These are phyloP conservation scores for Eucalyptus cloeziana DNA, from an alignment of 345 rosid genomes.

Conservation along the genomic window DNA sequence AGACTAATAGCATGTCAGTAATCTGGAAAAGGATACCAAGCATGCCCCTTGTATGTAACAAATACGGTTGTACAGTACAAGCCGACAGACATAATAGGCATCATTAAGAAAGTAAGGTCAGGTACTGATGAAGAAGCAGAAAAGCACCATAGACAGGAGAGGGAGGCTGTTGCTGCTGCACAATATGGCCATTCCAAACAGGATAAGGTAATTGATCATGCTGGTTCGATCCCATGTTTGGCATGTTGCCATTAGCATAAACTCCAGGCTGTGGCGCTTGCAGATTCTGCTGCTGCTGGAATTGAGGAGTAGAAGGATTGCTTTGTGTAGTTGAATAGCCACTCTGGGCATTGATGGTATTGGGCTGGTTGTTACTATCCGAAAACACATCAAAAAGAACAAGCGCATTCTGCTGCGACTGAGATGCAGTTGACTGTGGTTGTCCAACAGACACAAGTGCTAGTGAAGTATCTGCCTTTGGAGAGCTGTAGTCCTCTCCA, in stretches of 20 bases:
- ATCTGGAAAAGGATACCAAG: background rate
- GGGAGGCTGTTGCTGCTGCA: conserved; percentile 38
- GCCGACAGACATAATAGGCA: background rate
- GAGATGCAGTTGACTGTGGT: conserved; percentile 40
- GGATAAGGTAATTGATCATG: conserved; percentile 47
- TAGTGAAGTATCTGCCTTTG: conserved; percentile 45
- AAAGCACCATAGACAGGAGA: conserved; percentile 65
- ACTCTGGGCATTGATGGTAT: conserved; percentile 43
- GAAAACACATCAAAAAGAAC: conserved; percentile 84
- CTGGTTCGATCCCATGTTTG: conserved; percentile 46
- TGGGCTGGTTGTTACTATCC: conserved; percentile 28
- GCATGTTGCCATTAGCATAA: conserved; percentile 51
- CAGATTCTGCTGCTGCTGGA: conserved; percentile 59
- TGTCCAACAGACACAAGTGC: conserved; percentile 80
- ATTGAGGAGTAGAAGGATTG: conserved; percentile 38
- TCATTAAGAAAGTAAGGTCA: background rate
- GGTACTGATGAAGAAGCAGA: background rate
- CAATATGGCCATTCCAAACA: conserved; percentile 67
- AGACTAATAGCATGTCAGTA: background rate
- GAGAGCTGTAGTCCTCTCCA: conserved; percentile 73
- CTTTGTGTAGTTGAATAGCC: conserved; percentile 24
- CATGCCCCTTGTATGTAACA: background rate
- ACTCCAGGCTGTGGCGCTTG: conserved; percentile 43
- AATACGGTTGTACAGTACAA: background rate
- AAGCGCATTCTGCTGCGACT: conserved; percentile 81